Evolutionary conservation across 345 rosid genomes (phyloP).

Genomic region (Carallia pectinifolia): DNA sequence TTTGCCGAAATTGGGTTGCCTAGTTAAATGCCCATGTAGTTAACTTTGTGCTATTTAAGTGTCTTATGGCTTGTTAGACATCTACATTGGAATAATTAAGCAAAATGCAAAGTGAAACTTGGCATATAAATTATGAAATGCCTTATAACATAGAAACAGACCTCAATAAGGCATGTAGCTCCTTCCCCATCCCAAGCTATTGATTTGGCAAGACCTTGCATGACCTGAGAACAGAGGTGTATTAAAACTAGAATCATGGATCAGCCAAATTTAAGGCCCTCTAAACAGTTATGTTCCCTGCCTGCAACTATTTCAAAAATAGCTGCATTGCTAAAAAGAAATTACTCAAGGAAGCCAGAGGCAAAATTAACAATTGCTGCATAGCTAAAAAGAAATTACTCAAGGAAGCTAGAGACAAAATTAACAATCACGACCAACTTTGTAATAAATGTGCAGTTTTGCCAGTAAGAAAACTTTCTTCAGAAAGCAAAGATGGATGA

Average conservation of each 20-base stretch:
- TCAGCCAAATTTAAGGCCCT: neutral
- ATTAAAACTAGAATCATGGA: neutral
- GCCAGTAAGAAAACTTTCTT: neutral
- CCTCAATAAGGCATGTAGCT: conserved; percentile 96
- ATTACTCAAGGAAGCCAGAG: too few relatives aligned
- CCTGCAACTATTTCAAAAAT: too few relatives aligned
- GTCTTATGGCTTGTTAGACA: too few relatives aligned
- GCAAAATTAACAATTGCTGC: too few relatives aligned
- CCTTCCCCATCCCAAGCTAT: conserved; percentile 99
- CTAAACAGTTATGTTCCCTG: neutral
- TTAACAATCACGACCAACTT: too few relatives aligned
- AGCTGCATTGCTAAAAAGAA: too few relatives aligned
- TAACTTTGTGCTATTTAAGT: neutral
- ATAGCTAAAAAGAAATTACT: too few relatives aligned
- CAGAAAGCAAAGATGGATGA: neutral
- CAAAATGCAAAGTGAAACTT: neutral
- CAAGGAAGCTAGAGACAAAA: too few relatives aligned
- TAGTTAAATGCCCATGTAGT: neutral
- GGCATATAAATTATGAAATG: conserved; percentile 4
- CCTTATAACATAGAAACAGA: conserved; percentile 18
- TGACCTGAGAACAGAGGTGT: conserved; percentile 51
- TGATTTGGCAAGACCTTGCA: conserved; percentile 99
- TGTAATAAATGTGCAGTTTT: too few relatives aligned
- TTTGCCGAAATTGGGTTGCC: neutral
- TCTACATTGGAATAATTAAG: too few relatives aligned